Conservation (phyloP, 805 yeast genomes). For the Candida jianshihensis region DNA sequence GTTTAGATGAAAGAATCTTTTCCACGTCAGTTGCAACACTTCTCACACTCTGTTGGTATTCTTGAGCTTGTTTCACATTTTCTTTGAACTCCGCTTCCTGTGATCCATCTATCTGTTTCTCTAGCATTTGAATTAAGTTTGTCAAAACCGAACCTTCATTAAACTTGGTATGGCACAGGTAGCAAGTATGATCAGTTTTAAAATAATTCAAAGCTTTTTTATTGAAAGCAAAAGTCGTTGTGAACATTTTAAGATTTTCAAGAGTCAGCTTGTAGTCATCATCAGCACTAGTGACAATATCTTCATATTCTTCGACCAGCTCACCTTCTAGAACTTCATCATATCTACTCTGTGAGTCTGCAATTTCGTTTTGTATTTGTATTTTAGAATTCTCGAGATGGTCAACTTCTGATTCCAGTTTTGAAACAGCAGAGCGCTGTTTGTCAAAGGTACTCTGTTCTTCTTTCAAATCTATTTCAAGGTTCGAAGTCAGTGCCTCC, state of each 20-base stretch:
- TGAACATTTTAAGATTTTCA: conserved; percentile 60
- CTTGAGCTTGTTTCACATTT: conserved; percentile 27
- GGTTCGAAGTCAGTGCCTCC: conserved; percentile 4
- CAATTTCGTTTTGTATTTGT: conserved; percentile 6
- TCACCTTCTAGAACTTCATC: conserved; percentile 23
- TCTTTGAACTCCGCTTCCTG: conserved; percentile 27
- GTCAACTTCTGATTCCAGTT: conserved; percentile 14
- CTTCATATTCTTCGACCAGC: conserved; percentile 44
- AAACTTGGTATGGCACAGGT: conserved; percentile 67
- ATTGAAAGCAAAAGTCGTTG: conserved; percentile 66
- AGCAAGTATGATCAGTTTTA: conserved; percentile 48
- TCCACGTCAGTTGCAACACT: conserved; percentile 24
- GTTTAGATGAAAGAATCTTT: conserved; percentile 7
- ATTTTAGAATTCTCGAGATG: conserved; percentile 6
- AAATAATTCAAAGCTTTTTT: conserved; percentile 63
- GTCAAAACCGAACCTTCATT: conserved; percentile 27
- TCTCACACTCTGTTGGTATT: conserved; percentile 23
- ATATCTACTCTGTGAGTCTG: conserved; percentile 8
- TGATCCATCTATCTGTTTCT: conserved; percentile 24
- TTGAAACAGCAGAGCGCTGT: conserved; percentile 13
- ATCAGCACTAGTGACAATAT: conserved; percentile 48
- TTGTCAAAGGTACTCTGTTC: conserved; percentile 5
- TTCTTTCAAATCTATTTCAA: background rate
- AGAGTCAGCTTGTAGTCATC: conserved; percentile 52
- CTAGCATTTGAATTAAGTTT: conserved; percentile 23